These are phyloP conservation scores for Trebouxia sp. DNA, from an alignment of 139 green algal species.

Conservation along the genomic window DNA sequence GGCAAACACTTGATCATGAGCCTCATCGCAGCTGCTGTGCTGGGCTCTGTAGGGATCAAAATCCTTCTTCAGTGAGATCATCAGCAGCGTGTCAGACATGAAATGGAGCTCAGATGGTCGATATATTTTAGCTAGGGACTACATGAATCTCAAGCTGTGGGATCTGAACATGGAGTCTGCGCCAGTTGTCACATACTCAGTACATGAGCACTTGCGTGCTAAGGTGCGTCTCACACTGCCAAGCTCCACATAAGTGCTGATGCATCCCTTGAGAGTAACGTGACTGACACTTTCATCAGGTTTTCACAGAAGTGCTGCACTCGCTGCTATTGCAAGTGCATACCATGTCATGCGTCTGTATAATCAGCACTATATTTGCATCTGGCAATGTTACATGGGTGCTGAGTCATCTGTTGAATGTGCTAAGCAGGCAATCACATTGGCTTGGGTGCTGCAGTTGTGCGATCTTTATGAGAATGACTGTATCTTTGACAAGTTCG, in stretches of 20 bases:
- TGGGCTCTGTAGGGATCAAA: constrained; percentile 41
- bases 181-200: constrained; percentile 84
- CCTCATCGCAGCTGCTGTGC: background rate
- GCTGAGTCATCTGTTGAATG: too few relatives aligned
- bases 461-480: constrained; percentile 99
- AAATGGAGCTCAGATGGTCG: constrained; percentile 88
- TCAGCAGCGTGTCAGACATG: constrained; percentile 92
- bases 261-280: too few relatives aligned
- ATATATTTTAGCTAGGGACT: constrained; percentile 93
- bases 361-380: too few relatives aligned
- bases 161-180: constrained; percentile 88
- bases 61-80: constrained; percentile 97
- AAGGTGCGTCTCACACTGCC: constrained; percentile 45
- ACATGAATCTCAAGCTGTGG: constrained; percentile 99
- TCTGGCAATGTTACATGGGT: too few relatives aligned
- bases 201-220: constrained; percentile 91
- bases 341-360: too few relatives aligned
- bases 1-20: too few relatives aligned
- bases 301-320: too few relatives aligned
- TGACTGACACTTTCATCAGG: too few relatives aligned
- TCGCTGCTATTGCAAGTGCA: too few relatives aligned
- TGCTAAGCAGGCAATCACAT: too few relatives aligned
- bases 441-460: constrained; percentile 58
- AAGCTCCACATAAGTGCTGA: background rate
- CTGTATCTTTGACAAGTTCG: constrained; percentile 99